Percentiles rank a stretch among this genome's conserved stretches.
These are phyloP conservation scores for Saprolegnia parasitica DNA, from an alignment of 352 stramenopile species.

Conservation along the genomic window DNA sequence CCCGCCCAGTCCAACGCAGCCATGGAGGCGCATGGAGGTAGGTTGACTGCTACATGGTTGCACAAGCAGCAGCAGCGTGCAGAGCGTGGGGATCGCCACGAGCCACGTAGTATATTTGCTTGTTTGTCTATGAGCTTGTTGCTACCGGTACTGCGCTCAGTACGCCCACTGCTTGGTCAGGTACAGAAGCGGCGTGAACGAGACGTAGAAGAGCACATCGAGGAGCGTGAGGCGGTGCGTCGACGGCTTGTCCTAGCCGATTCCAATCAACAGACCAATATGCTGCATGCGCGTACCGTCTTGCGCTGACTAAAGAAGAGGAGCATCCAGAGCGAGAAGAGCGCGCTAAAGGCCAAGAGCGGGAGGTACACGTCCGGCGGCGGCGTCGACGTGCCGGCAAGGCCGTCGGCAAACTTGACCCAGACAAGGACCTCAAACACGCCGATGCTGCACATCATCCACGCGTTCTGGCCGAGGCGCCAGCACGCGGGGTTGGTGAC, in stretches of 20 bases:
- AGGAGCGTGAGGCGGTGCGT: slow-evolving; percentile 29
- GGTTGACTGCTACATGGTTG: too few species aligned
- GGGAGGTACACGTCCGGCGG: slow-evolving; percentile 50
- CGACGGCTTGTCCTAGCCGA: background rate
- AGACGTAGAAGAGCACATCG: slow-evolving; percentile 83
- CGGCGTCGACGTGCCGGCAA: slow-evolving; percentile 56
- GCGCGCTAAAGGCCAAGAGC: slow-evolving; percentile 53
- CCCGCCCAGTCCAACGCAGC: too few species aligned
- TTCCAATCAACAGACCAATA: background rate
- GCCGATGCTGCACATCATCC: slow-evolving; percentile 75
- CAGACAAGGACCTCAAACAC: slow-evolving; percentile 76
- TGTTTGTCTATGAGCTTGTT: too few species aligned
- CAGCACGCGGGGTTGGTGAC: slow-evolving; percentile 69
- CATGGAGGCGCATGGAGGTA: too few species aligned
- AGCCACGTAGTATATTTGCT: too few species aligned
- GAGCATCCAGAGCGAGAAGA: slow-evolving; percentile 75
- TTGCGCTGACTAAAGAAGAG: slow-evolving; percentile 49
- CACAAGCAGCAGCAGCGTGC: too few species aligned
- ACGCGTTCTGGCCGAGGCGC: slow-evolving; percentile 75
- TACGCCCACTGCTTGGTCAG: slow-evolving; percentile 82
- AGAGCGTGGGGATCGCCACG: too few species aligned
- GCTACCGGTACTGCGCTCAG: too few species aligned
- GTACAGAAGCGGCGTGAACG: slow-evolving; percentile 70
- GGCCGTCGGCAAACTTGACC: slow-evolving; percentile 71
- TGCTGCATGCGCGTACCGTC: background rate